These are phyloP conservation scores for Suillus decipiens DNA, from an alignment of 768 basidiomycete species.

Conservation along the genomic window DNA sequence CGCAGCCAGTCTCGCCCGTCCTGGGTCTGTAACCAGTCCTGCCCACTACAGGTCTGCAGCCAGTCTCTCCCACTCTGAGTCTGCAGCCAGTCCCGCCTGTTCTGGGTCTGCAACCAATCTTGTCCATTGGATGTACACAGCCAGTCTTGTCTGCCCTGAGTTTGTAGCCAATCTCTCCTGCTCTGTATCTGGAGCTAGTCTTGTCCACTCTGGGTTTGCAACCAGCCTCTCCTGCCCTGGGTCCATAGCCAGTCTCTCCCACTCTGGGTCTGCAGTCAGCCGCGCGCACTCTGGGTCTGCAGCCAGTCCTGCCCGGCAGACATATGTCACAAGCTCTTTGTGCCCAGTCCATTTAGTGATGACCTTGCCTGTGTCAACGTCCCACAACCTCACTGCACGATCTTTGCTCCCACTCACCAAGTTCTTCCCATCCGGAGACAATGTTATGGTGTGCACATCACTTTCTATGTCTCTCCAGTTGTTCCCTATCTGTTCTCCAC, in stretches of 20 bases:
- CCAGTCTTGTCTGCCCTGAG: not conserved
- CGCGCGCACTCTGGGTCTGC: not conserved
- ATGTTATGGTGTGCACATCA: not conserved
- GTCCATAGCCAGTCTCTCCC: not conserved
- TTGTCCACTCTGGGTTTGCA: not conserved
- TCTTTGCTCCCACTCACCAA: not conserved
- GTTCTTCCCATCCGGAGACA: not conserved
- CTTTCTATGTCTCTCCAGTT: not conserved
- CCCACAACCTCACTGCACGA: not conserved
- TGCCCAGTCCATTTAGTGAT: not conserved
- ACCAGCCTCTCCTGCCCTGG: not conserved
- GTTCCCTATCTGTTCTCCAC: not conserved
- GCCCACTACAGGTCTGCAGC: too few relatives aligned
- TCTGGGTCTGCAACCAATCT: not conserved
- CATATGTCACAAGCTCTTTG: not conserved
- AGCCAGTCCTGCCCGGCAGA: not conserved
- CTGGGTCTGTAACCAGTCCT: too few relatives aligned
- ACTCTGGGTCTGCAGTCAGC: too few relatives aligned
- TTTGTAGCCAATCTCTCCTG: too few relatives aligned
- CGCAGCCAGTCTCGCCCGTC: not conserved
- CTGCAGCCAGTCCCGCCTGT: not conserved
- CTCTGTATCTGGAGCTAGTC: too few relatives aligned
- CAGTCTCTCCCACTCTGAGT: not conserved
- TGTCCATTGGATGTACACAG: too few relatives aligned
- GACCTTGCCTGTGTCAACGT: not conserved